phyloP scores from a whole-genome alignment of 352 stramenopile species.

The Globisporangium camurandrum region DNA sequence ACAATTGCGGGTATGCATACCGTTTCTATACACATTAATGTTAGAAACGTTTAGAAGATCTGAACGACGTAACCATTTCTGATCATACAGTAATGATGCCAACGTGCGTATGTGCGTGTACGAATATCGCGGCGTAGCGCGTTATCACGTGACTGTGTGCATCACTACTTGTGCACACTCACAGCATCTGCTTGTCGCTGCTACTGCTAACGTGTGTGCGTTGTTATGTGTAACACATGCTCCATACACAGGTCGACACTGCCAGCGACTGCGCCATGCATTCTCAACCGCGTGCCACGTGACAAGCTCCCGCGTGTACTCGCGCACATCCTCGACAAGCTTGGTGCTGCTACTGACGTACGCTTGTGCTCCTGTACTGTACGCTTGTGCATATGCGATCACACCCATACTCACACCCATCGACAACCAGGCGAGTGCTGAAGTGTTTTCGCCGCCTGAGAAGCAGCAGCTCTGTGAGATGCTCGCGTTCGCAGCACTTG shows the following conservation, averaged over 20 bases:
- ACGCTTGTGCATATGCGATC: not conserved
- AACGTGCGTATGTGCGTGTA: no score
- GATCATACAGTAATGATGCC: no score
- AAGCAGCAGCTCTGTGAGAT: conserved; percentile 37
- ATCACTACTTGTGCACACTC: no score
- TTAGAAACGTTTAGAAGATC: no score
- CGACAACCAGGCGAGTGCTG: conserved; percentile 3
- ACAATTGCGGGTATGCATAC: no score
- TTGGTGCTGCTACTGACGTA: conserved; percentile 26
- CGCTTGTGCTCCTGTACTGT: not conserved
- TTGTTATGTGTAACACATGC: no score
- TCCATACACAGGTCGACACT: not conserved
- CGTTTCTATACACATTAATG: no score
- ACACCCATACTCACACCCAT: not conserved
- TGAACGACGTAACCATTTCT: no score
- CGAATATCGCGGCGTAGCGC: no score
- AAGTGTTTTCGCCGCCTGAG: conserved; percentile 41
- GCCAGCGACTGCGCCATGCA: not conserved
- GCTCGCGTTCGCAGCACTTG: conserved; percentile 22
- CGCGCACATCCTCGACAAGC: conserved; percentile 46
- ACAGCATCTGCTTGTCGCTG: no score
- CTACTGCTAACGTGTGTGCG: no score
- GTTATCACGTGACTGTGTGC: no score
- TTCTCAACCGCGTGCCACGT: conserved; percentile 36
- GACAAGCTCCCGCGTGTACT: conserved; percentile 49